Base-by-base conservation (phyloP, 2,329 filamentous ascomycete genomes). In the Didymella pinodella region DNA sequence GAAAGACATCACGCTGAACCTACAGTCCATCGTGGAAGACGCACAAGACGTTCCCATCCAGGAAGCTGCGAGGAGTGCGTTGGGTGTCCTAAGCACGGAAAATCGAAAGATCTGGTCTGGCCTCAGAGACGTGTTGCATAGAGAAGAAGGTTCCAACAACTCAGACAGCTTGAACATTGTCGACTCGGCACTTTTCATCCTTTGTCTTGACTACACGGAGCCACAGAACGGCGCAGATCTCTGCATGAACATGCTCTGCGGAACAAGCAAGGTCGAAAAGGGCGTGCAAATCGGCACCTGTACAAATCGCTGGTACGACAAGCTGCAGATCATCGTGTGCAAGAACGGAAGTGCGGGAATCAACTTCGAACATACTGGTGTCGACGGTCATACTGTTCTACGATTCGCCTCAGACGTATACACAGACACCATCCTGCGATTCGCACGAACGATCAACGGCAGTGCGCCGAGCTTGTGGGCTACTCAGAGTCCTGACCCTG, bases 161-260 rank as follows among this genome's bases (percentile, higher is more conserved):
- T 91, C 93, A 22, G 94, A 99, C 73, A 97, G 92, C 68, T 84
- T 99, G n/a, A 90, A 90, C 65, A 97, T 98, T 67, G 91, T 99
- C 46, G 95, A 99, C 76, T 93, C 93, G 2, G 93, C 95, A 0
- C 83, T 99, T 0, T 99, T 98, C 72, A 86, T 96, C 18, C 84
- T 99, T 2, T 98, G 93, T 67, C 82, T 99, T 4, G 95, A 99
- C 77, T 95, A 96, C 71, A 92, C 92, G 0, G 93, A 97, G 75
- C 93, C 95, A 0, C 80, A 84, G 0, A 92, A 86, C 46, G 90
- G 89, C 0, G 89, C 92, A 0, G 90, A 92, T 31, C 85, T 98
- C n/a, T 97, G 93, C 77, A 93, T 92, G 74, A 99, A 98, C 77
- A 98, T 99, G 94, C 90, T 99, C 12, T 98, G 95, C 72, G 95